Base-by-base conservation (phyloP, 2,329 filamentous ascomycete genomes). In the Corniculantispora saksenae region DNA sequence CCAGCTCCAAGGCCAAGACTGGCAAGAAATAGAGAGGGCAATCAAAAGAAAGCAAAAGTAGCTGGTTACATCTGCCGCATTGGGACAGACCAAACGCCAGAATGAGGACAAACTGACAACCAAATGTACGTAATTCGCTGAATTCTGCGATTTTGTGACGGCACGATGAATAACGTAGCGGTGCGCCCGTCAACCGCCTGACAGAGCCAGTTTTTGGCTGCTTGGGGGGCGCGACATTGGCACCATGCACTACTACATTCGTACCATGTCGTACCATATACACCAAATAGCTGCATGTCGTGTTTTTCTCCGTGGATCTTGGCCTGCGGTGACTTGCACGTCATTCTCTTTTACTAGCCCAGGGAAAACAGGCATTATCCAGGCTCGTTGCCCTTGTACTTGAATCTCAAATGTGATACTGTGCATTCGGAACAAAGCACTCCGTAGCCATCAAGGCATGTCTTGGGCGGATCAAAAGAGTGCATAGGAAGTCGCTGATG, bases 131-230 rank as follows among this genome's bases (percentile, higher is more conserved):
- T 47, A 40, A 59, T 59, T 59, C 56, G 55, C 17, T 45, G 55
- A n/a, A 29, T 57, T 45, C 15, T 45, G 38, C 23, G 40, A 56
- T 40, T 54, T 43, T 13, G 38, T 13, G 17, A 19, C 4, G 12
- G 17, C 12, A 43, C 38, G 12, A 10, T 19, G 38, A 43, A 15
- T 43, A 43, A 43, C 38, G 17, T 19, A 21, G 9, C 19, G 32
- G 55, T 57, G 55, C 55, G 55, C 55, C 55, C 55, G 38, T 45
- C 55, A 57, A 38, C 38, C 35, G 55, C 55, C 55, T 23, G 13
- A 23, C 48, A 43, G 23, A 32, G 25, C 29, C 51, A 54, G 29
- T 29, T 38, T 29, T 43, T 8, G 47, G 9, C 12, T 10, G 21
- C 47, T 50, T 15, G 23, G 5, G n/a, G 51, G 35, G 38, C 53